Percentiles rank a stretch among this genome's conserved stretches.
Conservation (phyloP, 306 rosid genomes). For the Vicia villosa region DNA sequence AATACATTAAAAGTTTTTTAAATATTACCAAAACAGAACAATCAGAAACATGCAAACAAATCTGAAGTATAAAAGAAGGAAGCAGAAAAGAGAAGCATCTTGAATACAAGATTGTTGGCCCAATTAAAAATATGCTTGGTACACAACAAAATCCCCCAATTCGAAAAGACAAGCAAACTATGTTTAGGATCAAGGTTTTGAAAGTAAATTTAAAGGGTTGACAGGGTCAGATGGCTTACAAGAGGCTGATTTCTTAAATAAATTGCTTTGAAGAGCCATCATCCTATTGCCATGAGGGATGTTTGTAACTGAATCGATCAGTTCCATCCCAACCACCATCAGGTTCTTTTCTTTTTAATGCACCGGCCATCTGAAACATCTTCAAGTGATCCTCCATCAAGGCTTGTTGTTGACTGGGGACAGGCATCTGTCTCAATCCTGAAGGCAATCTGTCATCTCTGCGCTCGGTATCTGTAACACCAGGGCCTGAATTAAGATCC, state of each 20-base stretch:
- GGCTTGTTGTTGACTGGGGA: conserved; percentile 65
- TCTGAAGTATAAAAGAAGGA: neutral
- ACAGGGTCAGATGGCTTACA: neutral
- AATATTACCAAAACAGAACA: neutral
- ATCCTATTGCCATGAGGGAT: conserved; percentile 74
- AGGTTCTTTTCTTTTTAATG: conserved; percentile 86
- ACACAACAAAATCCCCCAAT: neutral
- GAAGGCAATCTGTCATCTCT: conserved; percentile 75
- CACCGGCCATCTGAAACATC: conserved; percentile 75
- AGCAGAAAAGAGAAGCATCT: neutral
- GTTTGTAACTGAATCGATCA: conserved; percentile 76
- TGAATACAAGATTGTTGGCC: neutral
- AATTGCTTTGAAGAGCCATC: conserved; percentile 18
- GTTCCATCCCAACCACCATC: conserved; percentile 85
- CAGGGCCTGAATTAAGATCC: conserved; percentile 95
- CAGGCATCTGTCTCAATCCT: conserved; percentile 68
- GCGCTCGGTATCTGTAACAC: conserved; percentile 57
- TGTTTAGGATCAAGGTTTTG: neutral
- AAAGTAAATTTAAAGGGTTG: neutral
- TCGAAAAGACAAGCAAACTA: neutral
- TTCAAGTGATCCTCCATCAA: conserved; percentile 75
- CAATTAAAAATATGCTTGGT: neutral
- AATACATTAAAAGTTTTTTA: conserved; percentile 14
- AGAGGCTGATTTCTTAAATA: conserved; percentile 36
- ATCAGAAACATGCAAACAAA: conserved; percentile 3